phyloP scores from a whole-genome alignment of 352 stramenopile genomes.

The Blastocystis sp. region DNA sequence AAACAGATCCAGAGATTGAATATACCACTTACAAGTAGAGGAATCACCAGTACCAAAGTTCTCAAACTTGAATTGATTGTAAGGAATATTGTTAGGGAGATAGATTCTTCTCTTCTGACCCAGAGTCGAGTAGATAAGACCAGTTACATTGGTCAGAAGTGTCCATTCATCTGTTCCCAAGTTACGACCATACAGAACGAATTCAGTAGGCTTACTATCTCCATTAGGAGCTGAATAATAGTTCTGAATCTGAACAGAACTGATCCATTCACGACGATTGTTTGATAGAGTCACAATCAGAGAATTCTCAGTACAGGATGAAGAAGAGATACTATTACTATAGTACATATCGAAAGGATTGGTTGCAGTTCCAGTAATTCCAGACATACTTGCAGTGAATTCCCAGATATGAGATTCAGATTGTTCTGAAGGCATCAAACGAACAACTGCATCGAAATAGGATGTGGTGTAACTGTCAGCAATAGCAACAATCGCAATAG shows the following conservation, averaged over 20 bases:
- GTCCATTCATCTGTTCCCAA: not conserved
- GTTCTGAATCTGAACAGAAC: not conserved
- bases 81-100: not conserved
- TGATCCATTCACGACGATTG: slow-evolving; percentile 34
- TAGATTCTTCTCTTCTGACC: slow-evolving; percentile 9
- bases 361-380: not conserved
- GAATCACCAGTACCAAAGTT: slow-evolving; percentile 1
- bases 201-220: not conserved
- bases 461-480: not conserved
- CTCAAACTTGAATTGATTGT: slow-evolving; percentile 18
- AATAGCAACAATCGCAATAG: not conserved
- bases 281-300: not conserved
- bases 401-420: not conserved
- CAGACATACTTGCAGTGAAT: not conserved
- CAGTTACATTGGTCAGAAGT: not conserved
- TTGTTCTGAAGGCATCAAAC: not conserved
- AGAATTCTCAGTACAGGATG: not conserved
- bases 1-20: not conserved
- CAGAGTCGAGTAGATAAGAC: not conserved
- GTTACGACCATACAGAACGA: slow-evolving; percentile 1
- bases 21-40: not conserved
- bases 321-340: not conserved
- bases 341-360: not conserved
- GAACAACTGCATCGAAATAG: slow-evolving; percentile 1
- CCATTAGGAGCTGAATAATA: not conserved